Evolutionary conservation across 2,329 filamentous ascomycete species (phyloP).

Genomic region (Graphiopsis chlorocephala): DNA sequence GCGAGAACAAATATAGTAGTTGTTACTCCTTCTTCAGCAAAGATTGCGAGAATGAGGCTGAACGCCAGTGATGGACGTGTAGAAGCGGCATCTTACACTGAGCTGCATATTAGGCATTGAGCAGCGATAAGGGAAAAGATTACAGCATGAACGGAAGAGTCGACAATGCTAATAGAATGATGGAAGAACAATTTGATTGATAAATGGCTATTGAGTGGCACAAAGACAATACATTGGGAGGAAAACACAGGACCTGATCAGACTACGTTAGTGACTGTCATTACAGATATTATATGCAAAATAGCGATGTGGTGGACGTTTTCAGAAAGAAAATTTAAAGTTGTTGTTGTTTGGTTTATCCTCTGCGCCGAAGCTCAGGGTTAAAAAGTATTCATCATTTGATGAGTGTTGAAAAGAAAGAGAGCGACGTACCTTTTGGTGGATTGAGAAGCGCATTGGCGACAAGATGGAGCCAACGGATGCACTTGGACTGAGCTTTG

Average conservation of each 20-base stretch:
- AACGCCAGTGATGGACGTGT: neutral
- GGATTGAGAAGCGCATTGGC: neutral
- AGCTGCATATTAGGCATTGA: neutral
- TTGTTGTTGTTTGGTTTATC: slow-evolving; percentile 13
- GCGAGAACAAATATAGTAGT: too few relatives aligned
- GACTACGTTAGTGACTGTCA: neutral
- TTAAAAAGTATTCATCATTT: slow-evolving; percentile 11
- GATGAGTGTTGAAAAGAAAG: neutral
- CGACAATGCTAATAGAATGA: neutral
- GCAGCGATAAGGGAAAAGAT: neutral
- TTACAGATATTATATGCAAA: neutral
- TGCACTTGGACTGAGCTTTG: neutral
- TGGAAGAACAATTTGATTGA: neutral
- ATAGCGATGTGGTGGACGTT: neutral
- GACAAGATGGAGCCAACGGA: neutral
- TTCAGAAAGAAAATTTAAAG: slow-evolving; percentile 11
- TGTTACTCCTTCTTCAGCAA: neutral
- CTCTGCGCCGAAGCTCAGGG: slow-evolving; percentile 10
- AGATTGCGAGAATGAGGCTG: neutral
- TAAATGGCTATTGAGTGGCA: neutral
- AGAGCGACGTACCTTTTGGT: neutral
- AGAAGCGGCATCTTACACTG: neutral
- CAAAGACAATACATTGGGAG: neutral
- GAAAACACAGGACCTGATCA: neutral
- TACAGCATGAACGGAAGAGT: neutral